phyloP scores from a whole-genome alignment of 371 early-diverging fungal species.

The Rhizomucor miehei region DNA sequence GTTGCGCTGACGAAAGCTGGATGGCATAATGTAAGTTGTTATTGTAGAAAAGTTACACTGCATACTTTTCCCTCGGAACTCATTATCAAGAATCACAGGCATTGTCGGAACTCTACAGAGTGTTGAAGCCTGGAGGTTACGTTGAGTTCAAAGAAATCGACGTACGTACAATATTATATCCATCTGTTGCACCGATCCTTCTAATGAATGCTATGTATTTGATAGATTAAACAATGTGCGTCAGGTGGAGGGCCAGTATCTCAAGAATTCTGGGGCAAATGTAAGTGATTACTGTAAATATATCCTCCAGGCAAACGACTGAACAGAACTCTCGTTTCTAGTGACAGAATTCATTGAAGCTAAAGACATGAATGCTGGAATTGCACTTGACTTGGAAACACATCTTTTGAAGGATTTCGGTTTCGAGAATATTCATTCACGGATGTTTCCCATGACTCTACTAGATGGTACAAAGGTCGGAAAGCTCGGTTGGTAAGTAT shows the following conservation, averaged over 20 bases:
- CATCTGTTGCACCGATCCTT: too few species aligned
- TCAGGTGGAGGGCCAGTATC: too few species aligned
- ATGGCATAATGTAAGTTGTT: slow-evolving; percentile 14
- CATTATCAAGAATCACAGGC: slow-evolving; percentile 2
- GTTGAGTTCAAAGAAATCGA: slow-evolving; percentile 24
- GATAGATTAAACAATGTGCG: background rate
- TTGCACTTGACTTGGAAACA: background rate
- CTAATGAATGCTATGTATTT: too few species aligned
- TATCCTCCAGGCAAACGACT: too few species aligned
- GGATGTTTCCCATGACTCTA: background rate
- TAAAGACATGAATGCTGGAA: background rate
- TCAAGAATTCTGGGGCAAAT: too few species aligned
- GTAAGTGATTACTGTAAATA: background rate
- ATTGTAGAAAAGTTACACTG: too few species aligned
- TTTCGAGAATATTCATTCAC: background rate
- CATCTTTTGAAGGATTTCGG: slow-evolving; percentile 1
- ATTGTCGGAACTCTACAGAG: slow-evolving; percentile 10
- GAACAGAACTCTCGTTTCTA: too few species aligned
- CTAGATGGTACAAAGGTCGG: slow-evolving; percentile 1
- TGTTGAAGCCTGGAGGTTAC: slow-evolving; percentile 20
- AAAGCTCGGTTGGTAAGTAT: slow-evolving; percentile 1
- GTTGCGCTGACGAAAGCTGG: slow-evolving; percentile 26
- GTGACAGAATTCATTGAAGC: background rate
- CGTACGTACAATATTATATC: slow-evolving; percentile 1
- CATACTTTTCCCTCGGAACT: too few species aligned